Percentiles rank a stretch among this genome's conserved stretches.
Conservation (phyloP, 2,329 filamentous ascomycete species). For the Sphaceloma murrayae region DNA sequence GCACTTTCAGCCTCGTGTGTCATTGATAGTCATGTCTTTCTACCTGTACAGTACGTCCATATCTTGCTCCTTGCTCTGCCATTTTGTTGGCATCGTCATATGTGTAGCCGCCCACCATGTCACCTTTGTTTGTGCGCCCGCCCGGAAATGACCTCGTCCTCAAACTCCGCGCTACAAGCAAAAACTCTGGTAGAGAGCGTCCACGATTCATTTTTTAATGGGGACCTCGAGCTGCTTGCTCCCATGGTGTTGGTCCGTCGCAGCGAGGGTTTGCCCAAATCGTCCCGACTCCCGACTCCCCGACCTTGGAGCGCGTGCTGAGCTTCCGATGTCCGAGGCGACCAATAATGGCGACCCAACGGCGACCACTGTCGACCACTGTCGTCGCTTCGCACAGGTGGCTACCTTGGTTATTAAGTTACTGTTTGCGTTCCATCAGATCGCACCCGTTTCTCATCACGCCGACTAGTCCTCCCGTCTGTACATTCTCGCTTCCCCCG, state of each 20-base stretch:
- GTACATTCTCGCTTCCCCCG: slow-evolving; percentile 75
- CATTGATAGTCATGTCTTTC: slow-evolving; percentile 2
- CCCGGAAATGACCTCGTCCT: slow-evolving; percentile 9
- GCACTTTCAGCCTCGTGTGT: background rate
- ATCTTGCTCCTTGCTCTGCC: background rate
- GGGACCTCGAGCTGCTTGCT: too few species aligned
- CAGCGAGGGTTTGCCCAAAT: too few species aligned
- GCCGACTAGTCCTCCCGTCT: slow-evolving; percentile 87
- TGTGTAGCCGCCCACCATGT: background rate
- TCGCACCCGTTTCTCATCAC: slow-evolving; percentile 81
- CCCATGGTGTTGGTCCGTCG: too few species aligned
- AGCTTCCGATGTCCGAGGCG: too few species aligned
- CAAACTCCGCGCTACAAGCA: slow-evolving; percentile 7
- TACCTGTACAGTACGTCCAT: background rate
- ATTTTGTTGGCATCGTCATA: slow-evolving; percentile 2
- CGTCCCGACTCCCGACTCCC: background rate
- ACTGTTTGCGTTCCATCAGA: slow-evolving; percentile 45
- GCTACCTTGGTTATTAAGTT: too few species aligned
- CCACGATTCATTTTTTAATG: too few species aligned
- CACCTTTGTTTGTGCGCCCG: background rate
- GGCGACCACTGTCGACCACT: too few species aligned
- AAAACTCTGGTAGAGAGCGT: slow-evolving; percentile 4
- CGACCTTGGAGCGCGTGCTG: too few species aligned
- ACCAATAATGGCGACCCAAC: too few species aligned
- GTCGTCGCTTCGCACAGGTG: too few species aligned